Percentiles rank a stretch among this genome's conserved stretches.
Evolutionary conservation across 495 filamentous ascomycete genomes (phyloP).

Genomic region (Neurospora sp.): DNA sequence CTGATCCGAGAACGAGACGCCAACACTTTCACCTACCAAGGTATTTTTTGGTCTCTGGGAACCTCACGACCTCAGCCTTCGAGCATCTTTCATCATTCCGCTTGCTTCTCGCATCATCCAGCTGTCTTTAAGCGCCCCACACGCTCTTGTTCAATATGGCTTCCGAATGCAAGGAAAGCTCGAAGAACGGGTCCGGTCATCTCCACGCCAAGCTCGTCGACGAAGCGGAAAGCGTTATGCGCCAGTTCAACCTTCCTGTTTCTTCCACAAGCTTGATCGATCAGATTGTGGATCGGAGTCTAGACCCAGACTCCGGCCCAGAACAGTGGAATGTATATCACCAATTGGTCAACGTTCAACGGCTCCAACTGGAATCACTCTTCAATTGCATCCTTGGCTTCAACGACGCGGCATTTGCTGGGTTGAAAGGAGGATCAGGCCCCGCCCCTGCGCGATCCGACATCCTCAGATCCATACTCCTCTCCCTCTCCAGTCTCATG

Average conservation of each 20-base stretch:
- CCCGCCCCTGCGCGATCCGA: not conserved
- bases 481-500: not conserved
- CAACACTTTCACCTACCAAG: too few relatives aligned
- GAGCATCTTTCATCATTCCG: too few relatives aligned
- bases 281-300: too few relatives aligned
- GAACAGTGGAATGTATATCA: not conserved
- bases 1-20: too few relatives aligned
- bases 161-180: not conserved
- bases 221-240: not conserved
- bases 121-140: too few relatives aligned
- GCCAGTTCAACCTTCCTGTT: not conserved
- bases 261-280: too few relatives aligned
- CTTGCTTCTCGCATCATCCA: too few relatives aligned
- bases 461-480: not conserved
- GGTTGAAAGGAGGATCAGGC: not conserved
- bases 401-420: not conserved
- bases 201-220: not conserved
- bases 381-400: not conserved
- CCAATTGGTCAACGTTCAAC: not conserved
- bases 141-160: not conserved
- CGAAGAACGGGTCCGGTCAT: not conserved
- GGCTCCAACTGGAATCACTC: not conserved
- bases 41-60: too few relatives aligned
- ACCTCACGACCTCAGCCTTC: too few relatives aligned
- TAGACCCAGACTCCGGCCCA: too few relatives aligned